Evolutionary conservation across 2,329 filamentous ascomycete genomes (phyloP).

Genomic region (Hortaea werneckii): DNA sequence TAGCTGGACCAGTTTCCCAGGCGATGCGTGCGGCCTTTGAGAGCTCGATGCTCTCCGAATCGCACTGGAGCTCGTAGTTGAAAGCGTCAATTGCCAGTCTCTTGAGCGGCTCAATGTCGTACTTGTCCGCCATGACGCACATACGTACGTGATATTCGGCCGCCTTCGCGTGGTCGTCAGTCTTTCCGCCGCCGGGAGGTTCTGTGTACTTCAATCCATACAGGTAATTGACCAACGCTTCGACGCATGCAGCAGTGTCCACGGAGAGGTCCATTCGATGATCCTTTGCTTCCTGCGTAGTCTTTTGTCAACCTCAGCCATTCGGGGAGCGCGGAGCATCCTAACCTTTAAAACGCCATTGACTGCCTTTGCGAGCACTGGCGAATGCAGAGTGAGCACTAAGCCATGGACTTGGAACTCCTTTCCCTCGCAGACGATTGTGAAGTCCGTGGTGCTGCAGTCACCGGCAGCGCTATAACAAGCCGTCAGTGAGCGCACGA

Average conservation of each 20-base stretch:
- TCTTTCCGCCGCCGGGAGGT: neutral
- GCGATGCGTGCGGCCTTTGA: neutral
- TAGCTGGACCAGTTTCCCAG: neutral
- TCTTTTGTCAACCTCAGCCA: neutral
- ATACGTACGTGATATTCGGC: neutral
- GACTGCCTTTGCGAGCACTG: conserved; percentile 7
- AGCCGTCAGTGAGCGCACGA: too few relatives aligned
- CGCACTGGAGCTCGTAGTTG: neutral
- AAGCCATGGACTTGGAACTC: conserved; percentile 10
- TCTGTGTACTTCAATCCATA: neutral
- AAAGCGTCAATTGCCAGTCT: neutral
- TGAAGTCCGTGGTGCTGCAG: conserved; percentile 6
- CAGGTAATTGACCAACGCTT: neutral
- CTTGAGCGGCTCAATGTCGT: neutral
- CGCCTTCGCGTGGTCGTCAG: neutral
- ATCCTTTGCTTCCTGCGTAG: neutral
- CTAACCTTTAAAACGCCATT: neutral
- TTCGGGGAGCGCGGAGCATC: too few relatives aligned
- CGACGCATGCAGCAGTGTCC: neutral
- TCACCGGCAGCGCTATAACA: neutral
- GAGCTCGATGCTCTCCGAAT: too few relatives aligned
- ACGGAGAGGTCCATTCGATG: neutral
- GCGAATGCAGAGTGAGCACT: conserved; percentile 12
- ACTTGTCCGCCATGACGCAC: conserved; percentile 2
- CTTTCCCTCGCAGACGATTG: conserved; percentile 7